Evolutionary conservation across 2,329 filamentous ascomycete genomes (phyloP).

Genomic region (Sclerotinia sclerotiorum): DNA sequence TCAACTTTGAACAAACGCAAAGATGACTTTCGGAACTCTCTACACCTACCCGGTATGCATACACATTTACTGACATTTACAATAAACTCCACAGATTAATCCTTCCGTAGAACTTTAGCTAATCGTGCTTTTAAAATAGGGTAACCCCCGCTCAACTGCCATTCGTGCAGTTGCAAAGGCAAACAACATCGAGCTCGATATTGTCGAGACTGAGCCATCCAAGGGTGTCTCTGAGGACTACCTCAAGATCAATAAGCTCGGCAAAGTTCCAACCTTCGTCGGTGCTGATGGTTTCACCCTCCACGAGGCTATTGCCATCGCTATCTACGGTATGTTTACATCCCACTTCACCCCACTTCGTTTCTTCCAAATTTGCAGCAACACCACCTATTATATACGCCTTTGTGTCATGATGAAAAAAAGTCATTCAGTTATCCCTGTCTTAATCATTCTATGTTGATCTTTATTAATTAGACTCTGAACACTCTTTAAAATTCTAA

Average conservation of each 20-base stretch:
- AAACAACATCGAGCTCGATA: slow-evolving; percentile 89
- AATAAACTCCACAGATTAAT: not conserved
- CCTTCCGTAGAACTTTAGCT: not conserved
- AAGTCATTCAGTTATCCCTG: slow-evolving; percentile 95
- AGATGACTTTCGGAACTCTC: slow-evolving; percentile 96
- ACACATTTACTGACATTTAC: not conserved
- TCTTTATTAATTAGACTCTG: slow-evolving; percentile 73
- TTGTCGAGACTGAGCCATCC: slow-evolving; percentile 68
- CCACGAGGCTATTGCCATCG: slow-evolving; percentile 88
- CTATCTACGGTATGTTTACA: slow-evolving; percentile 85
- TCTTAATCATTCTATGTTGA: slow-evolving; percentile 91
- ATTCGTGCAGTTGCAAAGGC: slow-evolving; percentile 95
- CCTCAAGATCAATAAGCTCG: slow-evolving; percentile 79
- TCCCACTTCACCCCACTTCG: slow-evolving; percentile 12
- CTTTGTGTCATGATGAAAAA: slow-evolving; percentile 44
- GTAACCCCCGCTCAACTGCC: slow-evolving; percentile 84
- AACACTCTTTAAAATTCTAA: slow-evolving; percentile 45
- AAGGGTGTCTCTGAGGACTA: slow-evolving; percentile 72
- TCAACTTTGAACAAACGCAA: slow-evolving; percentile 30
- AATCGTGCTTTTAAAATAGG: slow-evolving; percentile 51
- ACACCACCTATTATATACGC: slow-evolving; percentile 7
- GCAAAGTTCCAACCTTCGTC: slow-evolving; percentile 90
- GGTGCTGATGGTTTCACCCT: slow-evolving; percentile 89
- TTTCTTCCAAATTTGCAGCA: slow-evolving; percentile 24
- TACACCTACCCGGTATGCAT: slow-evolving; percentile 75